These are phyloP conservation scores for Dictyostelium firmibasis DNA, from an alignment of 78 protist species.

Conservation along the genomic window DNA sequence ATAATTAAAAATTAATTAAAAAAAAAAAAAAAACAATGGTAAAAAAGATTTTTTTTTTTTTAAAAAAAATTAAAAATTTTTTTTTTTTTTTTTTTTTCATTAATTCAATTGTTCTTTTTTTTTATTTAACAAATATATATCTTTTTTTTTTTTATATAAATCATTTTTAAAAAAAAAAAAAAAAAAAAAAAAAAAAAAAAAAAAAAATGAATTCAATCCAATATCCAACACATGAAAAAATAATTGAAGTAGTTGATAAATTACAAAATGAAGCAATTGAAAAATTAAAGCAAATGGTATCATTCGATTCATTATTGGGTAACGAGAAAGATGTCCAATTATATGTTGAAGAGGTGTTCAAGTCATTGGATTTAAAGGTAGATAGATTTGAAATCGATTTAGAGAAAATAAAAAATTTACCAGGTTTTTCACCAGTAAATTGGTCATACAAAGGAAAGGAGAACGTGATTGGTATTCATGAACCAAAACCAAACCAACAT, in stretches of 20 bases:
- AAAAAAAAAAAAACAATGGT: neutral
- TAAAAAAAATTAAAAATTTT: no score
- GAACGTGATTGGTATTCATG: slow-evolving; percentile 52
- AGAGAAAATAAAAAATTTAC: slow-evolving; percentile 34
- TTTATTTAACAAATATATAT: neutral
- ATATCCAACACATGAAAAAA: slow-evolving; percentile 58
- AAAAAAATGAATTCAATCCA: neutral
- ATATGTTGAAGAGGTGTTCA: slow-evolving; percentile 45
- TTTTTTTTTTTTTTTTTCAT: neutral
- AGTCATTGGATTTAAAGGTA: slow-evolving; percentile 28
- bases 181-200: neutral
- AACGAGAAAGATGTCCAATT: slow-evolving; percentile 60
- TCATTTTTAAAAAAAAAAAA: no score
- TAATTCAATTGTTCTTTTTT: neutral
- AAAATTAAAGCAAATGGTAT: slow-evolving; percentile 65
- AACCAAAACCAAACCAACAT: neutral
- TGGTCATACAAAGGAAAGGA: slow-evolving; percentile 69
- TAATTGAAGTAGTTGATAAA: slow-evolving; percentile 33
- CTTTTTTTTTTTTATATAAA: no score
- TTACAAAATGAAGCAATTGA: slow-evolving; percentile 69
- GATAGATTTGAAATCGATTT: slow-evolving; percentile 31
- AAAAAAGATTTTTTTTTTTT: no score
- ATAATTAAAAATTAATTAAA: no score
- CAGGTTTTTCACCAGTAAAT: slow-evolving; percentile 68
- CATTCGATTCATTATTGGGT: slow-evolving; percentile 66